Evolutionary conservation across 2,329 filamentous ascomycete species (phyloP), one percentile per base, ranked within the genome.

Genomic region (Curvularia verruculosa): DNA sequence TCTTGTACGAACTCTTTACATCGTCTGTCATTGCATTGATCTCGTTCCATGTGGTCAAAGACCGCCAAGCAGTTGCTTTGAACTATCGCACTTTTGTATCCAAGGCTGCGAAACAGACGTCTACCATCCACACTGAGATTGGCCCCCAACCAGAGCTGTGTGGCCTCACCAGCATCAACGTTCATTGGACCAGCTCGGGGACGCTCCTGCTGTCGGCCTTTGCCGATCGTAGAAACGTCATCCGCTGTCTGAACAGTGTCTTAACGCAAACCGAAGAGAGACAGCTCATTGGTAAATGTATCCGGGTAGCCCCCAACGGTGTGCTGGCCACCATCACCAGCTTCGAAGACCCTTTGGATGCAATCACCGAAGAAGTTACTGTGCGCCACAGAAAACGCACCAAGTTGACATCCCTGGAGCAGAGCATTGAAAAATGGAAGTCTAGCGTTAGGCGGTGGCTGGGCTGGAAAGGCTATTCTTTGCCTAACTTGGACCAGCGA

Each of bases 41-140:
- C 59, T 72, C 74, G 23, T 76, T 70, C 39, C 55, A 65, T 44
- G 56, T 77, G 41, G 72, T 73, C 54, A 69, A 65, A 55, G 65
- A 75, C 52, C 67, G 72, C 45, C 59, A 65, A 28, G 67, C 69
- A 23, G 63, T 73, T 55, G 70, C 74, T 23, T 61, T 78, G 39
- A 77, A 77, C 54, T 73, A 70, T 55, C 70, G 75, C 39, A 77
- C 75, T 44, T 73, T 78, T 36, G 48, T 73, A 40, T 71, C 73
- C 36, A 67, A 63, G 49, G 61, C 67, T 29, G 34, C 49, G 51
- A n/a, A 41, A 40, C 55, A 44, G 21, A 49, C 60, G 37, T 44
- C 63, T 7, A 12, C 58, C 23, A 54, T 58, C 12, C 52, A 52
- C 4, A 23, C 49, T 47, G 56, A 58, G 8, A 28, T 58, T 47